Percentiles rank a stretch among this genome's conserved stretches.
Conservation (phyloP, 1,139 yeast genomes). For the Debaryomyces nepalensis region DNA sequence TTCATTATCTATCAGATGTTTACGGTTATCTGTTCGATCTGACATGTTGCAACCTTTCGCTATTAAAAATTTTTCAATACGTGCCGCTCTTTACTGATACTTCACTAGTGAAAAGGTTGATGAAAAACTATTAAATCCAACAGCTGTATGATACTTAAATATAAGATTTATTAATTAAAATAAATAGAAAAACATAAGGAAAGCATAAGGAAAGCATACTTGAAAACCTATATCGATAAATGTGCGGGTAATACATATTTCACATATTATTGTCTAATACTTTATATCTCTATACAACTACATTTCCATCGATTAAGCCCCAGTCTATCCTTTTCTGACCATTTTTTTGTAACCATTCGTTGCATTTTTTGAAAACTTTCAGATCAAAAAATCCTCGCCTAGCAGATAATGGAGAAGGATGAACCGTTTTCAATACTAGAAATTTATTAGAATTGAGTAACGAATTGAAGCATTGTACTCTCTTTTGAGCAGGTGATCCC, state of each 20-base stretch:
- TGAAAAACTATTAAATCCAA: not conserved
- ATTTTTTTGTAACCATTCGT: constrained; percentile 66
- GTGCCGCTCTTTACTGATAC: not conserved
- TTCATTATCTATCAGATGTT: constrained; percentile 20
- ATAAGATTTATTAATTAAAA: not conserved
- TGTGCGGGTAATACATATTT: constrained; percentile 3
- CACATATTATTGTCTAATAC: not conserved
- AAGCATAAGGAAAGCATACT: constrained; percentile 5
- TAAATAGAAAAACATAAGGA: constrained; percentile 1
- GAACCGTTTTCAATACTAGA: constrained; percentile 72
- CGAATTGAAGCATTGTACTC: constrained; percentile 51
- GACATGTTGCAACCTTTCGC: constrained; percentile 12
- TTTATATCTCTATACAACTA: constrained; percentile 19
- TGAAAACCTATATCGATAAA: not conserved
- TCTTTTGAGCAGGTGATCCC: constrained; percentile 91
- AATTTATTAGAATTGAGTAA: constrained; percentile 38
- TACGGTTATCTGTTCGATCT: constrained; percentile 2
- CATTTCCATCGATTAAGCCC: constrained; percentile 45
- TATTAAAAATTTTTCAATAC: not conserved
- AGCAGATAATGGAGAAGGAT: constrained; percentile 95
- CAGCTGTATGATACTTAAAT: not conserved
- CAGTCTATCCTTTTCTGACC: constrained; percentile 66
- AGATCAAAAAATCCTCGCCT: constrained; percentile 79
- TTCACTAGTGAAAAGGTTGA: not conserved
- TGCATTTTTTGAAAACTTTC: constrained; percentile 70